Conservation (phyloP, 768 basidiomycete genomes). For the Kwoniella pini region DNA sequence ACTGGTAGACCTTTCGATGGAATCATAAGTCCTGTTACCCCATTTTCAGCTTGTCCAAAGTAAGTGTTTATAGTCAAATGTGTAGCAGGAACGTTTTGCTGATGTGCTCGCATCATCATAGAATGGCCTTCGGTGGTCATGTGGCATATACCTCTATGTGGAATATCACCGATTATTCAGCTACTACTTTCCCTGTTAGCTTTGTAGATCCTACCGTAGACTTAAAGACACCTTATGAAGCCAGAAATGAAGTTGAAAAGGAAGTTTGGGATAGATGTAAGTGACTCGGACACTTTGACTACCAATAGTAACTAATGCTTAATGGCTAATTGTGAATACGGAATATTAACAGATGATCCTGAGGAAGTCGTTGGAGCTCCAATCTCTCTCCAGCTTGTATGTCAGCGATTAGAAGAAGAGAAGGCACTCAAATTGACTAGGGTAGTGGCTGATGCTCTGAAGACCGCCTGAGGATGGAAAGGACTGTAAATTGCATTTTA, state of each 20-base stretch:
- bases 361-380: slow-evolving; percentile 62
- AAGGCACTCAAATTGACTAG: slow-evolving; percentile 71
- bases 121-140: slow-evolving; percentile 52
- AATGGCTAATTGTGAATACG: not conserved
- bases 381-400: slow-evolving; percentile 11
- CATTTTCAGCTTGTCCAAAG: slow-evolving; percentile 67
- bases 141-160: slow-evolving; percentile 69
- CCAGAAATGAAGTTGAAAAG: slow-evolving; percentile 59
- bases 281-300: slow-evolving; percentile 3
- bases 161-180: slow-evolving; percentile 62
- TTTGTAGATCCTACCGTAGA: slow-evolving; percentile 60
- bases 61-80: too few species aligned
- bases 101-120: not conserved
- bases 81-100: too few species aligned
- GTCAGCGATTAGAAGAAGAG: slow-evolving; percentile 59
- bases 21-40: slow-evolving; percentile 32
- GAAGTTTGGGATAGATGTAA: slow-evolving; percentile 60
- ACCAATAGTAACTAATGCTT: too few species aligned
- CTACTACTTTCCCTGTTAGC: slow-evolving; percentile 66
- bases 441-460: slow-evolving; percentile 56
- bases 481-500: too few species aligned
- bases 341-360: slow-evolving; percentile 59
- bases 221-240: slow-evolving; percentile 37
- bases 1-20: slow-evolving; percentile 41
- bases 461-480: not conserved